Conservation (phyloP, 805 yeast species). For the Candida silvatica region DNA sequence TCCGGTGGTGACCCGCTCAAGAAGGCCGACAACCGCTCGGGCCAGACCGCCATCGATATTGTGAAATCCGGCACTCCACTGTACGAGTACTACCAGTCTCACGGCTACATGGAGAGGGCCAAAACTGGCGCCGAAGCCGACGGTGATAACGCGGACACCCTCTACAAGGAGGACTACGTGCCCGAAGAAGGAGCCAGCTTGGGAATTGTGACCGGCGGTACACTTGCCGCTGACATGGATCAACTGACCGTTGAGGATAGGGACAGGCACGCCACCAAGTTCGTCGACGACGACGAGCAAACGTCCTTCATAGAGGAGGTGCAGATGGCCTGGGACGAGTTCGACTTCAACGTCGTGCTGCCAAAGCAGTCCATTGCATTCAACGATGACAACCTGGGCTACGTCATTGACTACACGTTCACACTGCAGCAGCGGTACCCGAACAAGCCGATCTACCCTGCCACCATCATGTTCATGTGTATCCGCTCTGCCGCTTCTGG, state of each 20-base stretch:
- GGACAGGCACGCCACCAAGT: slow-evolving; percentile 18
- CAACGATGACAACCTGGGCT: slow-evolving; percentile 47
- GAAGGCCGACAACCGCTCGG: slow-evolving; percentile 19
- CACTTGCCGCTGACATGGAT: slow-evolving; percentile 9
- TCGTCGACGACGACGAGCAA: slow-evolving; percentile 23
- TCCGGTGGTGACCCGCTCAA: slow-evolving; percentile 57
- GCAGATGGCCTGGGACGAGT: slow-evolving; percentile 26
- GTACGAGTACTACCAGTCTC: slow-evolving; percentile 49
- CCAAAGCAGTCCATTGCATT: slow-evolving; percentile 56
- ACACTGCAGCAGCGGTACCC: slow-evolving; percentile 35
- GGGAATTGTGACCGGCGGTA: not conserved
- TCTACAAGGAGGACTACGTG: slow-evolving; percentile 11
- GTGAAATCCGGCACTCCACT: slow-evolving; percentile 49
- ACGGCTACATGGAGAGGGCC: slow-evolving; percentile 28
- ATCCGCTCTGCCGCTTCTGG: slow-evolving; percentile 56
- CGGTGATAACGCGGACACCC: slow-evolving; percentile 1
- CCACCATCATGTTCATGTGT: slow-evolving; percentile 61
- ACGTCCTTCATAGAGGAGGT: slow-evolving; percentile 21
- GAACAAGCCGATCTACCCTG: slow-evolving; percentile 50
- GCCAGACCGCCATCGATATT: slow-evolving; percentile 48
- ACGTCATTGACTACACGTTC: slow-evolving; percentile 39
- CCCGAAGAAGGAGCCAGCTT: not conserved
- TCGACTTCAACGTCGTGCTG: slow-evolving; percentile 46
- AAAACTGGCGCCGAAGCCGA: slow-evolving; percentile 3
- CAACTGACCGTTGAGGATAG: slow-evolving; percentile 1